phyloP scores from a whole-genome alignment of 257 asterid species.

The Vinca minor region DNA sequence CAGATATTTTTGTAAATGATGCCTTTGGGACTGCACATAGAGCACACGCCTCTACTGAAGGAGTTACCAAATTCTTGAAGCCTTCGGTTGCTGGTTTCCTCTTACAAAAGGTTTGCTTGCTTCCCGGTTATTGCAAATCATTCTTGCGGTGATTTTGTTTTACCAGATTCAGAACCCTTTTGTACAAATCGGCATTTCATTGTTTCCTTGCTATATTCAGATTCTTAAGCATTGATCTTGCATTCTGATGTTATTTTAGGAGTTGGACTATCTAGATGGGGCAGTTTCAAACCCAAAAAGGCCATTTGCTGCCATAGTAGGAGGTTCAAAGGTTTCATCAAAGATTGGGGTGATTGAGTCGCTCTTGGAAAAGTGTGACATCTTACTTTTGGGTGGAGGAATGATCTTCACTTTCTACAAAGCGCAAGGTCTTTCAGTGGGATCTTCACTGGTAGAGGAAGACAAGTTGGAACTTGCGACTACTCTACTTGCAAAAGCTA shows the following conservation, averaged over 20 bases:
- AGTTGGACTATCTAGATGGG: slow-evolving; percentile 76
- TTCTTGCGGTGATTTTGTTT: no score
- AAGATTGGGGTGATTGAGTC: slow-evolving; percentile 89
- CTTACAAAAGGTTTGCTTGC: slow-evolving; percentile 54
- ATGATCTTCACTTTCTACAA: slow-evolving; percentile 90
- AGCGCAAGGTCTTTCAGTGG: slow-evolving; percentile 83
- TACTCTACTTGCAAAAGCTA: slow-evolving; percentile 59
- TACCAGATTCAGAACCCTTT: no score
- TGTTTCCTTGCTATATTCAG: no score
- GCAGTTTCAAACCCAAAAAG: slow-evolving; percentile 72
- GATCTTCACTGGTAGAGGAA: slow-evolving; percentile 84
- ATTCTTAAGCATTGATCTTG: background rate
- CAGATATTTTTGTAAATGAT: slow-evolving; percentile 76
- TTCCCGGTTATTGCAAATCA: no score
- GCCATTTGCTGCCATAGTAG: slow-evolving; percentile 89
- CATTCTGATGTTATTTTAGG: slow-evolving; percentile 33
- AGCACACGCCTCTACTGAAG: slow-evolving; percentile 91
- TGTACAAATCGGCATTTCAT: background rate
- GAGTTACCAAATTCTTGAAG: slow-evolving; percentile 74
- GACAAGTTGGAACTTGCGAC: slow-evolving; percentile 89
- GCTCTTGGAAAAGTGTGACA: slow-evolving; percentile 64
- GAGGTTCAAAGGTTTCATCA: slow-evolving; percentile 89
- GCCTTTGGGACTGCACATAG: slow-evolving; percentile 94
- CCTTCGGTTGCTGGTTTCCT: slow-evolving; percentile 94
- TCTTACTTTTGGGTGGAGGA: slow-evolving; percentile 77